Evolutionary conservation across 768 basidiomycete genomes (phyloP).

Genomic region (Serendipita indica): DNA sequence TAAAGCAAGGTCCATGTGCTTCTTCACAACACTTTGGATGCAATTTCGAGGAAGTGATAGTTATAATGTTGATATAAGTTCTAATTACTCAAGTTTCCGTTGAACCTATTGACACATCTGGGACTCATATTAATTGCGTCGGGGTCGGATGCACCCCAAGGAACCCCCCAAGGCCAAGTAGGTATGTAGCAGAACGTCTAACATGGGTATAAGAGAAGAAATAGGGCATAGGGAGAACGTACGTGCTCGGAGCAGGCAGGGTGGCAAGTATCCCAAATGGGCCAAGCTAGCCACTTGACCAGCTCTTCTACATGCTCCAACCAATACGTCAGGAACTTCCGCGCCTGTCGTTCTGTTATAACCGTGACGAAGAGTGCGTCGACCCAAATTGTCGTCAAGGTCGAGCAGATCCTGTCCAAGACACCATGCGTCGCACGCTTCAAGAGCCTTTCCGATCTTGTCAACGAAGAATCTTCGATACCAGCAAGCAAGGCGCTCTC

Average conservation of each 20-base stretch:
- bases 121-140: constrained; percentile 4
- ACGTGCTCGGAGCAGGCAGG: constrained; percentile 13
- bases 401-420: constrained; percentile 17
- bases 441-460: constrained; percentile 15
- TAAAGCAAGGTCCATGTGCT: too few relatives aligned
- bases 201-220: background rate
- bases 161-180: background rate
- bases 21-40: too few relatives aligned
- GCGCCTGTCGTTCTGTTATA: background rate
- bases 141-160: background rate
- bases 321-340: constrained; percentile 14
- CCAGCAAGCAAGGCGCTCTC: background rate
- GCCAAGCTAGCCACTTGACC: constrained; percentile 19
- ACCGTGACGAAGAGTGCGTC: constrained; percentile 13
- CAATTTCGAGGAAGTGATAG: too few relatives aligned
- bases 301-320: constrained; percentile 9
- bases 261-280: constrained; percentile 17
- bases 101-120: background rate
- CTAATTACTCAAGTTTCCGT: background rate
- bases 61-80: too few relatives aligned
- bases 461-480: background rate
- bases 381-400: constrained; percentile 17
- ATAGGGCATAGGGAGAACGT: background rate
- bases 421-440: constrained; percentile 14
- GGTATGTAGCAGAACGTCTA: constrained; percentile 3